Base-by-base conservation (phyloP, 2,329 filamentous ascomycete genomes). In the Epicoccum sorghinum region DNA sequence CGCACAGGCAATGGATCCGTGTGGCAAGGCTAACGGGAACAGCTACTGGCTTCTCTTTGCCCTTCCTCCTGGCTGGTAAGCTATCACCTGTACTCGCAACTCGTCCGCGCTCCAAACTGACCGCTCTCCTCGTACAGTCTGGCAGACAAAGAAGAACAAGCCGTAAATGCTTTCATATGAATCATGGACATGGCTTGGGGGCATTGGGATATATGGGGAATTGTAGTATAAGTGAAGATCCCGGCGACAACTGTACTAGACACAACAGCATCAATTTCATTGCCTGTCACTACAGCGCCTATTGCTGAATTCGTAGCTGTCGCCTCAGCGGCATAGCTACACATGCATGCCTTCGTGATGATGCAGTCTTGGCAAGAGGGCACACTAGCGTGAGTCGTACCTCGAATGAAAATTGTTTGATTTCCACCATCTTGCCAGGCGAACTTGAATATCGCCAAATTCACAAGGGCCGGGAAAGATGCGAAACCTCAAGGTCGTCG, bases 401-500 rank as follows among this genome's bases (percentile, higher is more conserved):
- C 52, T 55, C 46, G 52, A 54, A 57, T 48, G 50, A 57, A 58
- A 58, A 58, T 52, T 53, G 49, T 51, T 51, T 40, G 47, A 56
- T 51, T 50, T 51, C 43, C 47, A 56, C 52, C 33, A 47, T 45
- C 56, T 46, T 44, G 33, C 48, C 41, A 35, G 52, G 47, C 47
- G 33, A 40, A 44, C 33, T 41, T 27, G 33, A 30, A 45, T n/a
- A 39, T 42, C 41, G 48, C 52, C 54, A 61, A 33, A 49, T 35
- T 29, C 36, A 55, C 33, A 25, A 35, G 35, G 22, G 35, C 23
- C 33, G 22, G 9, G 13, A 43, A 62, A 57, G 24, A 98, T 98
- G 93, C 89, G 91, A 72, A 98, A 97, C 76, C 83, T 98, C 66
- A 88, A 86, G 77, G 92, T 88, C 73, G 86, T 92, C 67, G 86